These are phyloP conservation scores for Begonia loranthoides DNA, from an alignment of 306 rosid species.

Conservation along the genomic window DNA sequence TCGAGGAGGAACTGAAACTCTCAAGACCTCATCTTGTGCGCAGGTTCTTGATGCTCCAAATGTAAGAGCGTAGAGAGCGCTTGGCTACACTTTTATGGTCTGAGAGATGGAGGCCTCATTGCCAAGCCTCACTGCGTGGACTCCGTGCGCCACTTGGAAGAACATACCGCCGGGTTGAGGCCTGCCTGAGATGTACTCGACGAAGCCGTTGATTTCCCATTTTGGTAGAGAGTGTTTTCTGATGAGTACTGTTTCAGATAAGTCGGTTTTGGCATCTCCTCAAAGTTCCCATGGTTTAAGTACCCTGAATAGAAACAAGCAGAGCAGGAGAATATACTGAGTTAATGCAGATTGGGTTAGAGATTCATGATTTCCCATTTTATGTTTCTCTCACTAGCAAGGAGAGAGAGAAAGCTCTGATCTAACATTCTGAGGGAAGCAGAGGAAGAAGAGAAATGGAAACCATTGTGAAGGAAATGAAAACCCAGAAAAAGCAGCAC, in stretches of 20 bases:
- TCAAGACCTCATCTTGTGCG: constrained; percentile 84
- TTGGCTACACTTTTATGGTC: constrained; percentile 48
- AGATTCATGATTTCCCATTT: too few relatives aligned
- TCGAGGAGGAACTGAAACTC: constrained; percentile 60
- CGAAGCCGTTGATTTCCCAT: constrained; percentile 81
- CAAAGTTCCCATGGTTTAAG: constrained; percentile 80
- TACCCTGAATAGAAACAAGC: constrained; percentile 33
- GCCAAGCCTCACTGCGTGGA: constrained; percentile 90
- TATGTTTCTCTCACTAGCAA: too few relatives aligned
- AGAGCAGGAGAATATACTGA: neutral
- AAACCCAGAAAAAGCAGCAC: too few relatives aligned
- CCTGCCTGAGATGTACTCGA: constrained; percentile 80
- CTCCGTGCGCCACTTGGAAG: constrained; percentile 71
- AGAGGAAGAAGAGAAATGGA: too few relatives aligned
- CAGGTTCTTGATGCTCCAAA: constrained; percentile 95
- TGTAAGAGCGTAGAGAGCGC: constrained; percentile 58
- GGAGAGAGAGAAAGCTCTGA: too few relatives aligned
- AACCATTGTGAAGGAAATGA: too few relatives aligned
- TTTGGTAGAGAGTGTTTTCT: constrained; percentile 60
- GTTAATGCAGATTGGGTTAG: too few relatives aligned
- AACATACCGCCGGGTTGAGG: constrained; percentile 94
- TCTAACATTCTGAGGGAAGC: too few relatives aligned
- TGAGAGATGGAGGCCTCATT: constrained; percentile 86
- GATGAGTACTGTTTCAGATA: constrained; percentile 31
- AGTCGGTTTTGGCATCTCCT: constrained; percentile 45